A percentile compares a stretch with the other conserved stretches of the same genome.
Conservation (phyloP, 345 rosid species). For the Aurinia saxatilis region DNA sequence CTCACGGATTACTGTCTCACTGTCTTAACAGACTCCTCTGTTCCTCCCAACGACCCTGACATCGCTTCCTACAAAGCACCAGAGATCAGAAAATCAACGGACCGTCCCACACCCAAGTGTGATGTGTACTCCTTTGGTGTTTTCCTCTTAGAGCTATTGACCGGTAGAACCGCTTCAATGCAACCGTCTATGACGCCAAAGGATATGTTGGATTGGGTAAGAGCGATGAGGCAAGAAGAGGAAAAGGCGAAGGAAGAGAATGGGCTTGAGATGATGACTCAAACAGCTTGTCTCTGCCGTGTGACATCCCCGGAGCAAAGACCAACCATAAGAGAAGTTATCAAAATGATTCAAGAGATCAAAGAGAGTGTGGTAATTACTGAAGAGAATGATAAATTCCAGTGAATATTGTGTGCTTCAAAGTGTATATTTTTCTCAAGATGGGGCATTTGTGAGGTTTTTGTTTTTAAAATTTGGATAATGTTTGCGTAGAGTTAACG, state of each 20-base stretch:
- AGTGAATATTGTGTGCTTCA: background rate
- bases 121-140: slow-evolving; percentile 87
- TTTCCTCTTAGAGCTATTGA: slow-evolving; percentile 65
- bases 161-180: slow-evolving; percentile 64
- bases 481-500: background rate
- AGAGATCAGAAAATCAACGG: slow-evolving; percentile 52
- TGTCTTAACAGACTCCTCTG: slow-evolving; percentile 45
- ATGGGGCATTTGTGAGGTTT: background rate
- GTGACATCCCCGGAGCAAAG: slow-evolving; percentile 76
- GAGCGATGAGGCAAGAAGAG: slow-evolving; percentile 51
- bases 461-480: background rate
- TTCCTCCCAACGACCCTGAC: slow-evolving; percentile 33
- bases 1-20: slow-evolving; percentile 77
- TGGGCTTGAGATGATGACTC: slow-evolving; percentile 69
- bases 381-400: slow-evolving; percentile 8
- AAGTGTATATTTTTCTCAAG: background rate
- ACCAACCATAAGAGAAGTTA: slow-evolving; percentile 70
- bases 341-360: slow-evolving; percentile 72
- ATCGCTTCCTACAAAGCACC: slow-evolving; percentile 73
- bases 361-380: slow-evolving; percentile 42
- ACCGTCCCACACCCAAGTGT: slow-evolving; percentile 47
- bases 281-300: slow-evolving; percentile 72
- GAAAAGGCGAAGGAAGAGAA: slow-evolving; percentile 39
- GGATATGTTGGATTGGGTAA: slow-evolving; percentile 76
- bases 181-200: slow-evolving; percentile 61